These are phyloP conservation scores for Miscanthus sacchariflorus DNA, from an alignment of 202 grass and related monocot species.

Conservation along the genomic window DNA sequence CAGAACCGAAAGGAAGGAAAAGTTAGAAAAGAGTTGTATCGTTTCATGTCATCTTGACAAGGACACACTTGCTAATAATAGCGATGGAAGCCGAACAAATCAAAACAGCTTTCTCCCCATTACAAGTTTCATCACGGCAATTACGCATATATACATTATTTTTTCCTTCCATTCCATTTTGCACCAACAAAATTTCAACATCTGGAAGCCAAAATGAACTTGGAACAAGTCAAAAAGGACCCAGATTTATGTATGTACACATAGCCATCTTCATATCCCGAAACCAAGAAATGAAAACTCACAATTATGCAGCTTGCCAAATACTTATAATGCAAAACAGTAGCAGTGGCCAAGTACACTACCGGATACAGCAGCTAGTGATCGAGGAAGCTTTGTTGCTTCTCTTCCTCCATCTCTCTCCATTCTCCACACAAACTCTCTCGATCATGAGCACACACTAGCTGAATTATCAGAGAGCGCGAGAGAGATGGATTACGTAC, in stretches of 20 bases:
- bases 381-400: neutral
- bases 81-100: conserved; percentile 54
- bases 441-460: conserved; percentile 6
- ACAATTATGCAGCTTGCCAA: conserved; percentile 40
- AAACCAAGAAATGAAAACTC: conserved; percentile 40
- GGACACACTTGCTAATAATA: conserved; percentile 42
- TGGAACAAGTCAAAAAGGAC: neutral
- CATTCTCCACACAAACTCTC: conserved; percentile 1
- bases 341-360: conserved; percentile 40
- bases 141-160: neutral
- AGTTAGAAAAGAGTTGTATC: conserved; percentile 32
- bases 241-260: conserved; percentile 45
- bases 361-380: conserved; percentile 10
- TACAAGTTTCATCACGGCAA: conserved; percentile 37
- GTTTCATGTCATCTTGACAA: conserved; percentile 58
- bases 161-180: conserved; percentile 21
- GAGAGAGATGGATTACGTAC: conserved; percentile 25
- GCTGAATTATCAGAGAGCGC: neutral
- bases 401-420: conserved; percentile 23
- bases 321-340: conserved; percentile 36
- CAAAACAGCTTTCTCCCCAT: neutral
- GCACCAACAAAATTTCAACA: conserved; percentile 35
- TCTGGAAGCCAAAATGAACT: neutral
- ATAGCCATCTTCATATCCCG: neutral
- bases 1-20: conserved; percentile 34